Percentiles rank a stretch among this genome's conserved stretches.
Conservation (phyloP, 2,329 filamentous ascomycete genomes). For the Penicillium sp. region DNA sequence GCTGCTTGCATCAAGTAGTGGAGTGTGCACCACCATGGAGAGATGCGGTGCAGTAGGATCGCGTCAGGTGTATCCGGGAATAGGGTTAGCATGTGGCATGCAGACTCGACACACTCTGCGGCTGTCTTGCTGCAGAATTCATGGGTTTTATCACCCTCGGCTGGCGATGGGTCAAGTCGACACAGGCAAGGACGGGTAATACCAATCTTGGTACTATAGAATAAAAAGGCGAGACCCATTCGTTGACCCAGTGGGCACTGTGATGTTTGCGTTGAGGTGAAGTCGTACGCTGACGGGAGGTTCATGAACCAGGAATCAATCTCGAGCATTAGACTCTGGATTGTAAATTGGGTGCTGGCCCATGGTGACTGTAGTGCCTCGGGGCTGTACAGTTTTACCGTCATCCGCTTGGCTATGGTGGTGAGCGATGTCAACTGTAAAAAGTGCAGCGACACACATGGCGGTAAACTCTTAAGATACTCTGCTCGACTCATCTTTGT, state of each 20-base stretch:
- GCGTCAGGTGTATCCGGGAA: conserved; percentile 43
- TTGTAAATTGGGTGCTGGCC: conserved; percentile 40
- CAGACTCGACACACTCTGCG: conserved; percentile 43
- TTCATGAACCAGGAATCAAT: conserved; percentile 43
- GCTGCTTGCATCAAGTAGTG: conserved; percentile 48
- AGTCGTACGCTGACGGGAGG: conserved; percentile 41
- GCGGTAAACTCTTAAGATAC: conserved; percentile 37
- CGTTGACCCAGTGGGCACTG: conserved; percentile 37
- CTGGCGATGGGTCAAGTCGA: conserved; percentile 35
- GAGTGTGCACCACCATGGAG: conserved; percentile 47
- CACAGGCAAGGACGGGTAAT: conserved; percentile 47
- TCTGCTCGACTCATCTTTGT: conserved; percentile 28
- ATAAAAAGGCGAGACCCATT: conserved; percentile 43
- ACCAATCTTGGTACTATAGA: conserved; percentile 44
- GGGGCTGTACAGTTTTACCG: conserved; percentile 41
- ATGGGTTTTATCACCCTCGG: conserved; percentile 32
- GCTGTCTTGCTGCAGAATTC: conserved; percentile 42
- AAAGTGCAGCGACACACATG: conserved; percentile 43
- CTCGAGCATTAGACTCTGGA: conserved; percentile 38
- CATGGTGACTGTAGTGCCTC: conserved; percentile 36
- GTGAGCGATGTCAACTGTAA: conserved; percentile 39
- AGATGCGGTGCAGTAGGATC: conserved; percentile 36
- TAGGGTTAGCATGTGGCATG: conserved; percentile 41
- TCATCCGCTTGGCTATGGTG: conserved; percentile 39
- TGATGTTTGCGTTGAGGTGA: conserved; percentile 38